phyloP scores from a whole-genome alignment of 1,139 yeast genomes.

The Spencermartinsiella ligniputridi region DNA sequence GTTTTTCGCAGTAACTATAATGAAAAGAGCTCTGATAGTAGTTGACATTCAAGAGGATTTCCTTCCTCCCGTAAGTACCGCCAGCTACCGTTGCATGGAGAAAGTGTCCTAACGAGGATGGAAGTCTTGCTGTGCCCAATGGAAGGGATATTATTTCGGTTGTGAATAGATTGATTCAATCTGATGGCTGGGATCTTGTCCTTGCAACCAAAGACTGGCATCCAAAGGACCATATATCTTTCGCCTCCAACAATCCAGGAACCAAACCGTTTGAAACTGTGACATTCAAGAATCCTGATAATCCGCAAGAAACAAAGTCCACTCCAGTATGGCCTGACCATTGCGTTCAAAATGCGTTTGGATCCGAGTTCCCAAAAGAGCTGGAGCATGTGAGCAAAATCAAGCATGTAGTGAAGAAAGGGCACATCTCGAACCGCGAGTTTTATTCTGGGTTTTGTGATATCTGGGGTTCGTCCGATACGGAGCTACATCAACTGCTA shows the following conservation, averaged over 20 bases:
- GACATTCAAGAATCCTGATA: conserved; percentile 46
- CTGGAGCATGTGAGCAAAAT: conserved; percentile 33
- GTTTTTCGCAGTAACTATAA: too few species aligned
- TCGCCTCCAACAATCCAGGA: conserved; percentile 62
- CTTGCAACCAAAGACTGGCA: conserved; percentile 90
- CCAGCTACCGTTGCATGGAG: too few species aligned
- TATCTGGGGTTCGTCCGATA: conserved; percentile 65
- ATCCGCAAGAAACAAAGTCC: conserved; percentile 31
- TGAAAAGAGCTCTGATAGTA: conserved; percentile 48
- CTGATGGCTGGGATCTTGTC: conserved; percentile 52
- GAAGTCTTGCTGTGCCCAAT: conserved; percentile 65
- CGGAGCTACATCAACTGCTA: conserved; percentile 56
- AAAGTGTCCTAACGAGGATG: conserved; percentile 33
- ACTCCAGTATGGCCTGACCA: conserved; percentile 80
- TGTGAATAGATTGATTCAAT: conserved; percentile 42
- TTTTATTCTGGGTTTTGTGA: conserved; percentile 89
- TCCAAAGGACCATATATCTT: conserved; percentile 70
- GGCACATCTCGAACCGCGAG: conserved; percentile 66
- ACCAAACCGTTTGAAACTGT: conserved; percentile 51
- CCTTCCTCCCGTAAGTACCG: conserved; percentile 52
- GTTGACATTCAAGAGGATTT: conserved; percentile 87
- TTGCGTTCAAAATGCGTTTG: conserved; percentile 67
- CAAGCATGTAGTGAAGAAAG: conserved; percentile 54
- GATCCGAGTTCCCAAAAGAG: conserved; percentile 58
- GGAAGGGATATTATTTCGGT: conserved; percentile 59